Base-by-base conservation (phyloP, 345 rosid genomes). In the Hirschfeldia incana region DNA sequence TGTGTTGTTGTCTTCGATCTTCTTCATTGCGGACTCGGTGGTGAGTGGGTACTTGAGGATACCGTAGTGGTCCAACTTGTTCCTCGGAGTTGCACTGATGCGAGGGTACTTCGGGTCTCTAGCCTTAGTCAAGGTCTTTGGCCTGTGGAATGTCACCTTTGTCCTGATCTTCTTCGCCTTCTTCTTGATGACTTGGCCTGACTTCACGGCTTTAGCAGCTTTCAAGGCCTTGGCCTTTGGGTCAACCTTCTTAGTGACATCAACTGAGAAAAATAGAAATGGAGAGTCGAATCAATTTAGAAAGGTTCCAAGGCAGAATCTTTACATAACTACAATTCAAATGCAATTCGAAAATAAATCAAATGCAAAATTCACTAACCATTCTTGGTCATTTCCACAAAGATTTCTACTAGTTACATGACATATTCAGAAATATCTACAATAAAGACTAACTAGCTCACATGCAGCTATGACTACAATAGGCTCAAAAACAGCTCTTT, bases 11-110 rank as follows among this genome's bases (percentile, higher is more conserved):
- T 89, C 91, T 65, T 89, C 89, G 4, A 89, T 87, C 82, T 89
- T 89, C 78, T 89, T 87, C 91, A 89, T 89, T 5, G 92, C 92
- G 0, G 91, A 89, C 63, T 89, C 88, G 0, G 92, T 87, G 1
- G 92, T 89, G 63, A 89, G 86, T 6, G 92, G 92, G 33, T 71
- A 86, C 77, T 87, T 89, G 70, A 89, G 81, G 67, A 87, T 87
- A 34, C 83, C 87, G 82, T 87, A 87, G 2, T 81, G 81, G 28
- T 81, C 84, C 78, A 81, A 71, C 33, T 81, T 81, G 81, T 76
- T 76, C 80, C 84, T 71, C 1, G 84, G 84, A 13, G 78, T 7
- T 2, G 84, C 84, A 17, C 84, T 81, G 74, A 66, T 60, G 0
- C 74, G 34, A 6, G 66, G 53, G 74, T 81, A 81, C 66, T 81